Base-by-base conservation (phyloP, 805 yeast species). In the Lipomyces starkeyi region DNA sequence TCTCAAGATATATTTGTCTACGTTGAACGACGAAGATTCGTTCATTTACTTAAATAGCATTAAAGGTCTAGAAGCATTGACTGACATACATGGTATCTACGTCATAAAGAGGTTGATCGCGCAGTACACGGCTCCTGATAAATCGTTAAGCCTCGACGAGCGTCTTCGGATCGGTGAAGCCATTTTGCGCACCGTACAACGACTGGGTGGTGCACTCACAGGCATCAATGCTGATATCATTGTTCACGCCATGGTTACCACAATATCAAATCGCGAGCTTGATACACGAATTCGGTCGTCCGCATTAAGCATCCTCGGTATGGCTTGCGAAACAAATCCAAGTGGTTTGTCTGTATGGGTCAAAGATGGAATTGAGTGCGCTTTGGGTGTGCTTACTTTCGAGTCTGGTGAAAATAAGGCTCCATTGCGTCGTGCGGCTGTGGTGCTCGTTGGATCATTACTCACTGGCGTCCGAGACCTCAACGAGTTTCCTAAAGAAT, bases 101-200 rank as follows among this genome's bases (percentile, higher is more conserved):
- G 76, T 79, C 1, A 74, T 78, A 2, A 76, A 87, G 25, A 70
- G 81, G 2, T 71, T 79, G 1, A 71, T 84, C 3, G 87, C 85
- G 69, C 71, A 73, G 11, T 78, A 80, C 61, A 59, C 63, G 29
- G 37, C 62, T 0, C 74, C 75, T 6, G 74, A 74, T 2, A 75
- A 70, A 8, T 72, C 71, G 20, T 82, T 79, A 25, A 62, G 54
- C 7, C 57, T 91, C 0, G 97, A 93, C 74, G 90, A 88, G 65
- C 79, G 89, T n/a, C 79, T 95, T 60, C 85, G 90, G 67, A 80
- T 91, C 20, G 98, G 98, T 40, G 99, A 94, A 76, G 95, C 90
- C 0, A 72, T 94, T 0, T 77, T 86, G 32, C 83, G 91, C 35
- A 87, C 83, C 68, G 81, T 93, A 35, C 85, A 83, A 66, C 73